Percentiles rank a stretch among this genome's conserved stretches.
Evolutionary conservation across 345 rosid genomes (phyloP).

Genomic region (Aethionema arabicum): DNA sequence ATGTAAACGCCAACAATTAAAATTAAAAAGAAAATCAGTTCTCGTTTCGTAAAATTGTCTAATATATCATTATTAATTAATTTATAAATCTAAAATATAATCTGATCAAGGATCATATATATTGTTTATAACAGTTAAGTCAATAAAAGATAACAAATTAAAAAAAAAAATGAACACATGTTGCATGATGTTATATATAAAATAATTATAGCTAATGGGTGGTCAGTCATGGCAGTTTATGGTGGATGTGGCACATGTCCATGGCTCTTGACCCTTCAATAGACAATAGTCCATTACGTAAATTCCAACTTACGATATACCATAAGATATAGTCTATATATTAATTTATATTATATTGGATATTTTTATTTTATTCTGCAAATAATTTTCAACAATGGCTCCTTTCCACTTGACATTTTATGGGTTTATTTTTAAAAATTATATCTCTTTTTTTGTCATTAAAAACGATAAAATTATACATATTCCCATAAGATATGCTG

Average conservation of each 20-base stretch:
- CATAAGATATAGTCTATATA: too few species aligned
- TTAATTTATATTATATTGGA: not conserved
- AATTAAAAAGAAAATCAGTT: too few species aligned
- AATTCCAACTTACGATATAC: conserved; percentile 14
- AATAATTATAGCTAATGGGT: not conserved
- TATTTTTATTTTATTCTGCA: not conserved
- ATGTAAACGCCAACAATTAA: too few species aligned
- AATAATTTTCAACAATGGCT: conserved; percentile 28
- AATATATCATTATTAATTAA: too few species aligned
- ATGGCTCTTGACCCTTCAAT: conserved; percentile 12
- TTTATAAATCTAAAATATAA: too few species aligned
- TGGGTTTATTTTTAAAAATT: not conserved
- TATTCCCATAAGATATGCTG: conserved; percentile 9
- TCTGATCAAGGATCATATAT: too few species aligned
- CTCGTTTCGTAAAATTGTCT: too few species aligned
- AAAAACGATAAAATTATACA: not conserved
- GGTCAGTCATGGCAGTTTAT: conserved; percentile 2
- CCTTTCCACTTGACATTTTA: conserved; percentile 25
- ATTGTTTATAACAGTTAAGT: too few species aligned
- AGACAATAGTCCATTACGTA: conserved; percentile 14
- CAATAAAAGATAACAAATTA: too few species aligned
- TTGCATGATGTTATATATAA: not conserved
- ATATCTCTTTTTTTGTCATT: not conserved
- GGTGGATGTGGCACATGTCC: conserved; percentile 7
- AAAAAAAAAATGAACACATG: too few species aligned